Evolutionary conservation across 2,329 filamentous ascomycete genomes (phyloP).

Genomic region (Colletotrichum lentis): DNA sequence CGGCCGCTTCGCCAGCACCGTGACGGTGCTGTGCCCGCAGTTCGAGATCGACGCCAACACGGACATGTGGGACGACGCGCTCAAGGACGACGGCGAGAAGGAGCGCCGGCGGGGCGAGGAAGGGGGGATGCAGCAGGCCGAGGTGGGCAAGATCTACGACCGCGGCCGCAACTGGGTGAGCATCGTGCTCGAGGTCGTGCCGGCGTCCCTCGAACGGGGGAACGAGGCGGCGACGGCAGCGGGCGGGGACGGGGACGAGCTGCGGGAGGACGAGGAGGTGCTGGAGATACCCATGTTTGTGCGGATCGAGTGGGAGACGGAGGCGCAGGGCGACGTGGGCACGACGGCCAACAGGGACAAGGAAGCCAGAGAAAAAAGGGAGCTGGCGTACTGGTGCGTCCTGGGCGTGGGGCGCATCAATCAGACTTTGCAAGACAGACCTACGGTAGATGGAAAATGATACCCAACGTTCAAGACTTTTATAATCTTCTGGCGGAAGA

Average conservation of each 20-base stretch:
- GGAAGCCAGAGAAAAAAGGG: constrained; percentile 77
- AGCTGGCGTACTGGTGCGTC: constrained; percentile 95
- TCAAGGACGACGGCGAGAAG: constrained; percentile 63
- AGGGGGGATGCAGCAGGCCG: constrained; percentile 66
- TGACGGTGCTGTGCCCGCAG: constrained; percentile 92
- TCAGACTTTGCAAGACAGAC: constrained; percentile 48
- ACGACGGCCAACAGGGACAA: constrained; percentile 61
- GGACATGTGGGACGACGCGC: constrained; percentile 85
- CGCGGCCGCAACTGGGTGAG: constrained; percentile 93
- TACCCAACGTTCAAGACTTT: constrained; percentile 48
- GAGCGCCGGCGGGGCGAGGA: constrained; percentile 53
- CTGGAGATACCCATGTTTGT: constrained; percentile 96
- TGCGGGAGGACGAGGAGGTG: constrained; percentile 68
- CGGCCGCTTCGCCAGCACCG: constrained; percentile 76
- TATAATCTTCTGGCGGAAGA: no score
- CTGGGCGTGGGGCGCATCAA: constrained; percentile 85
- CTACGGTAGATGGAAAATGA: constrained; percentile 45
- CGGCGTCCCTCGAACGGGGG: constrained; percentile 61
- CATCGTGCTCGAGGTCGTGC: constrained; percentile 89
- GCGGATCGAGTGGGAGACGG: constrained; percentile 86
- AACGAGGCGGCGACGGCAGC: constrained; percentile 43
- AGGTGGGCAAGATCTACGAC: constrained; percentile 97
- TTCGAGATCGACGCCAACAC: constrained; percentile 95
- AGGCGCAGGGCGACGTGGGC: constrained; percentile 71
- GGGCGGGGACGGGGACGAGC: constrained; percentile 42